Conservation (phyloP, 768 basidiomycete genomes). For the Cystobasidium tubakii region DNA sequence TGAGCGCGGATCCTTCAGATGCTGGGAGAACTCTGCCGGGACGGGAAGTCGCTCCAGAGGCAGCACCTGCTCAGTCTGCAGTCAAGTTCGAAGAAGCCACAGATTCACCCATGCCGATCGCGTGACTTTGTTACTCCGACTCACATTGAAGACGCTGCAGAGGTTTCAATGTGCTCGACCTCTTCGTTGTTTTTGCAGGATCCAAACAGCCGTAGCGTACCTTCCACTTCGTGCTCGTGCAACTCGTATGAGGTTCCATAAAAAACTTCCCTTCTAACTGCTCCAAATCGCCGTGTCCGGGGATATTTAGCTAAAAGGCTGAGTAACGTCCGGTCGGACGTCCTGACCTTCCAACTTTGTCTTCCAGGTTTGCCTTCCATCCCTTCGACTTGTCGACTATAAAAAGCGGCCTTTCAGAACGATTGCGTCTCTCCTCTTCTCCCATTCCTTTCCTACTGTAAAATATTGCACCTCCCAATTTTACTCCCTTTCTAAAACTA, state of each 20-base stretch:
- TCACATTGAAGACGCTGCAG: too few species aligned
- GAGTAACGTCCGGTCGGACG: not conserved
- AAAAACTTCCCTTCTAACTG: not conserved
- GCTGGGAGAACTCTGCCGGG: not conserved
- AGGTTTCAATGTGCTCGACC: too few species aligned
- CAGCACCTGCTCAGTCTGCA: not conserved
- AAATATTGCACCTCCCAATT: not conserved
- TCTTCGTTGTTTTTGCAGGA: too few species aligned
- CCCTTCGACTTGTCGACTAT: not conserved
- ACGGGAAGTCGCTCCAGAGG: not conserved
- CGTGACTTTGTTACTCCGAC: not conserved
- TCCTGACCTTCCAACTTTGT: not conserved
- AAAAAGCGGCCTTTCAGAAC: not conserved
- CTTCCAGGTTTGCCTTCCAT: not conserved
- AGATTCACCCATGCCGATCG: not conserved
- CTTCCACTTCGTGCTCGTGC: not conserved
- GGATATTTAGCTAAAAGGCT: not conserved
- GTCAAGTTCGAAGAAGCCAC: not conserved
- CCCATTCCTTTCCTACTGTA: not conserved
- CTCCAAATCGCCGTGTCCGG: not conserved
- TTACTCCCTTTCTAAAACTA: too few species aligned
- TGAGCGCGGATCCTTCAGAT: not conserved
- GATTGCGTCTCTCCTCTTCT: not conserved
- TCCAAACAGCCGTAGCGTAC: too few species aligned
- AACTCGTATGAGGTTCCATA: not conserved